Evolutionary conservation across 805 yeast species (phyloP).

Genomic region (Lipomyces chichibuensis): DNA sequence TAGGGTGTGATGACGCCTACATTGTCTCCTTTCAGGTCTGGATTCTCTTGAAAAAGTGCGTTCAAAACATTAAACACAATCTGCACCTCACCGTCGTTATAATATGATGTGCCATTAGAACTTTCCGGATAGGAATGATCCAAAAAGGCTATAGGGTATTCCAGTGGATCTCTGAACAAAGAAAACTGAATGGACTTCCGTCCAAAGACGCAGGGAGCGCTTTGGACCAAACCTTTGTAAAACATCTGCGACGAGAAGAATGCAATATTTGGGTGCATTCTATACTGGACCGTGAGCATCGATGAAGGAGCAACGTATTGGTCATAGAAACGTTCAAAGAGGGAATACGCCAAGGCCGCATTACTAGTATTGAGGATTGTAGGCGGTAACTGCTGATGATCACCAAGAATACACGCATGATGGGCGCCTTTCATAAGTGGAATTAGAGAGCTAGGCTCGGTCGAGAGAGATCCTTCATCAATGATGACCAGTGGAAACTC

Average conservation of each 20-base stretch:
- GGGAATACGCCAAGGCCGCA: conserved; percentile 79
- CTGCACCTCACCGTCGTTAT: not conserved
- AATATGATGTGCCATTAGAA: not conserved
- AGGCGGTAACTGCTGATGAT: conserved; percentile 96
- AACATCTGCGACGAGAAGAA: conserved; percentile 81
- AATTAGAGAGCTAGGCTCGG: conserved; percentile 84
- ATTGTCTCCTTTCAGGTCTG: not conserved
- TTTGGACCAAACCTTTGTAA: conserved; percentile 68
- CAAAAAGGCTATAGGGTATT: not conserved
- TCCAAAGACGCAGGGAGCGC: conserved; percentile 69
- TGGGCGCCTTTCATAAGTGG: conserved; percentile 89
- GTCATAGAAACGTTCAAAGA: conserved; percentile 88
- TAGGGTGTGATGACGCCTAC: conserved; percentile 94
- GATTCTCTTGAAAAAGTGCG: not conserved
- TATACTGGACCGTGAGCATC: conserved; percentile 84
- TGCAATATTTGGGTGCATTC: conserved; percentile 95
- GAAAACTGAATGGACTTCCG: conserved; percentile 7
- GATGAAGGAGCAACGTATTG: conserved; percentile 61
- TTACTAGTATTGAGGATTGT: conserved; percentile 87
- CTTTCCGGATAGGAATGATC: conserved; percentile 1
- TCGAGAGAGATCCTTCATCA: conserved; percentile 97
- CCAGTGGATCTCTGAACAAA: not conserved
- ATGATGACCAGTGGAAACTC: conserved; percentile 88
- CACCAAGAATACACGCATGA: conserved; percentile 86
- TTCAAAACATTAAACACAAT: not conserved